phyloP scores from a whole-genome alignment of 73 alveolate species.

The Tetrahymena malaccensis region DNA sequence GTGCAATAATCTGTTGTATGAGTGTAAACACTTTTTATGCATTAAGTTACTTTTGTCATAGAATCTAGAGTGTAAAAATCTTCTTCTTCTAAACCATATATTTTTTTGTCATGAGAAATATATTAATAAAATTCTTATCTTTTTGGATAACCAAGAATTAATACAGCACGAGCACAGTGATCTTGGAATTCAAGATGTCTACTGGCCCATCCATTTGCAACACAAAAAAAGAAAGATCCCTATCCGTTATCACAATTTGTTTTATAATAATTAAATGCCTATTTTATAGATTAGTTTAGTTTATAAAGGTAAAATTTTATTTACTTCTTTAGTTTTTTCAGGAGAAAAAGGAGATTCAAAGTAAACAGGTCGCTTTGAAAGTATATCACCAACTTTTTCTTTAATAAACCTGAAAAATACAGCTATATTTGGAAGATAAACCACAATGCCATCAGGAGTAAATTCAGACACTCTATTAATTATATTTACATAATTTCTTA shows the following conservation, averaged over 20 bases:
- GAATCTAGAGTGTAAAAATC: background rate
- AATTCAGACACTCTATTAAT: background rate
- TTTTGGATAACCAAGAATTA: background rate
- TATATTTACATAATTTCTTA: background rate
- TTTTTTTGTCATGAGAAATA: background rate
- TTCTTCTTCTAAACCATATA: background rate
- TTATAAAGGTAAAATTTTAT: background rate
- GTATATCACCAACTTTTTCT: background rate
- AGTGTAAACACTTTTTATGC: background rate
- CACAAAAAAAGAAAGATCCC: background rate
- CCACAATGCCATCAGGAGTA: background rate
- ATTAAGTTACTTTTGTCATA: background rate
- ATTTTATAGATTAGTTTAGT: background rate
- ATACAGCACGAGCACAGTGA: background rate
- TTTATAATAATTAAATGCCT: background rate
- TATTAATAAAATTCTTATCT: background rate
- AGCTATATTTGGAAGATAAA: background rate
- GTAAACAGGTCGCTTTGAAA: background rate
- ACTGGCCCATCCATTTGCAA: background rate
- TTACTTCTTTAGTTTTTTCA: background rate
- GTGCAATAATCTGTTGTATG: background rate
- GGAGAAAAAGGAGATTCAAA: background rate
- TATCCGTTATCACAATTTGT: background rate
- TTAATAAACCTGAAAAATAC: background rate
- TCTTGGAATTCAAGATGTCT: background rate